Evolutionary conservation across 2,329 filamentous ascomycete genomes (phyloP).

Genomic region (Plenodomus tracheiphilus): DNA sequence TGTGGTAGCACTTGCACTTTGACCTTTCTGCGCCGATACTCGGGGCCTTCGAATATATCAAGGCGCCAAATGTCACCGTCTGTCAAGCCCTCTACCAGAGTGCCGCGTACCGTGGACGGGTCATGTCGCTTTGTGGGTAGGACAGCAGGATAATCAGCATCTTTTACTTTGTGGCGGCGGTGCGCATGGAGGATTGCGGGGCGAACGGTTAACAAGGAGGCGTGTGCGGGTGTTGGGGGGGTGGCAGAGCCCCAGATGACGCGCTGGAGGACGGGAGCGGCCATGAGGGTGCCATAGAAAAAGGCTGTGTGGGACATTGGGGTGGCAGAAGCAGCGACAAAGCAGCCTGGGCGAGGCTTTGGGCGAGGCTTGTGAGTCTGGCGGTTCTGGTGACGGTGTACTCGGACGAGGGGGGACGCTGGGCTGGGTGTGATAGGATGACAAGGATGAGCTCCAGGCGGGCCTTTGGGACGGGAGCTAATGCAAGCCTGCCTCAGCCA

Average conservation of each 20-base stretch:
- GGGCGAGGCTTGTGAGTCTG: not conserved
- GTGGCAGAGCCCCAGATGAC: conserved; percentile 70
- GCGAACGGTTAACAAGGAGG: conserved; percentile 62
- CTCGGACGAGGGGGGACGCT: no score
- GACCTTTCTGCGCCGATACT: conserved; percentile 65
- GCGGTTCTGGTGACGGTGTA: no score
- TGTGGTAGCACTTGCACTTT: conserved; percentile 46
- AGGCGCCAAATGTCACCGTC: conserved; percentile 74
- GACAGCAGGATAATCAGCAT: conserved; percentile 81
- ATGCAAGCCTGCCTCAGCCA: not conserved
- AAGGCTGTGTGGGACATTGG: conserved; percentile 58
- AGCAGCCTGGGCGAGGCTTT: not conserved
- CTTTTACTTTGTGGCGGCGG: conserved; percentile 69
- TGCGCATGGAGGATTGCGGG: conserved; percentile 77
- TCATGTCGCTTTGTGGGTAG: conserved; percentile 43
- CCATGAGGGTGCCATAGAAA: conserved; percentile 78
- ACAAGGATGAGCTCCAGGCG: no score
- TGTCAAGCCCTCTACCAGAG: conserved; percentile 75
- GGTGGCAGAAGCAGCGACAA: no score
- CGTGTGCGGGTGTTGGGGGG: conserved; percentile 54
- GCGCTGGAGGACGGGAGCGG: conserved; percentile 80
- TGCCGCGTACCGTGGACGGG: conserved; percentile 65
- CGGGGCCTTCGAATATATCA: conserved; percentile 78
- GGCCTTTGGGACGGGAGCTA: not conserved
- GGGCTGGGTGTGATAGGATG: no score